Evolutionary conservation across 805 yeast species (phyloP).

Genomic region (Kazachstania bromeliacearum): DNA sequence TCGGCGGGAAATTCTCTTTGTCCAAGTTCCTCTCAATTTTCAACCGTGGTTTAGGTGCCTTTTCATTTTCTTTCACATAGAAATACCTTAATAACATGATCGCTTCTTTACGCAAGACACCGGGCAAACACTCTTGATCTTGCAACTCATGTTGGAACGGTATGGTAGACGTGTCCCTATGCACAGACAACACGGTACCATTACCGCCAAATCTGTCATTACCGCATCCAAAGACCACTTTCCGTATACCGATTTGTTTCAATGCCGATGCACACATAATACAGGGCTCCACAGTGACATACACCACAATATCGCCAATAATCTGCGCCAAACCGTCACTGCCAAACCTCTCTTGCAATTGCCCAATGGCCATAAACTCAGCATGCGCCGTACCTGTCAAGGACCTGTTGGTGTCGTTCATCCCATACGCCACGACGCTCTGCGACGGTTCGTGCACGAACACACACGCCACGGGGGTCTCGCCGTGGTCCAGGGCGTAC

Average conservation of each 20-base stretch:
- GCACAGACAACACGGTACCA: slow-evolving; percentile 68
- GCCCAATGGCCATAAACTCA: slow-evolving; percentile 72
- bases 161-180: slow-evolving; percentile 33
- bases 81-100: slow-evolving; percentile 71
- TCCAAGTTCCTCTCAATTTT: slow-evolving; percentile 62
- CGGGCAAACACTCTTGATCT: slow-evolving; percentile 48
- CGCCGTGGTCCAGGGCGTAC: slow-evolving; percentile 53
- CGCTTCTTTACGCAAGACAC: slow-evolving; percentile 72
- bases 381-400: slow-evolving; percentile 88
- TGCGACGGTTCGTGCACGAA: slow-evolving; percentile 40
- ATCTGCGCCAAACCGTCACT: slow-evolving; percentile 20
- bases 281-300: slow-evolving; percentile 96
- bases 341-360: slow-evolving; percentile 31
- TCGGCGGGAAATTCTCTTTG: slow-evolving; percentile 45
- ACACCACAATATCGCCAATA: slow-evolving; percentile 53
- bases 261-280: slow-evolving; percentile 95
- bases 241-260: slow-evolving; percentile 63
- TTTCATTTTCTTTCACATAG: slow-evolving; percentile 74
- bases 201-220: slow-evolving; percentile 96
- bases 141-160: slow-evolving; percentile 1
- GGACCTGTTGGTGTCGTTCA: slow-evolving; percentile 78
- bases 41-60: slow-evolving; percentile 72
- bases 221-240: slow-evolving; percentile 83
- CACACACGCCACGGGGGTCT: slow-evolving; percentile 81
- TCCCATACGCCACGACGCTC: slow-evolving; percentile 60